Evolutionary conservation across 192 early-diverging fungal genomes (phyloP), one percentile per base, ranked within the genome.

Genomic region (Podila clonocystis): DNA sequence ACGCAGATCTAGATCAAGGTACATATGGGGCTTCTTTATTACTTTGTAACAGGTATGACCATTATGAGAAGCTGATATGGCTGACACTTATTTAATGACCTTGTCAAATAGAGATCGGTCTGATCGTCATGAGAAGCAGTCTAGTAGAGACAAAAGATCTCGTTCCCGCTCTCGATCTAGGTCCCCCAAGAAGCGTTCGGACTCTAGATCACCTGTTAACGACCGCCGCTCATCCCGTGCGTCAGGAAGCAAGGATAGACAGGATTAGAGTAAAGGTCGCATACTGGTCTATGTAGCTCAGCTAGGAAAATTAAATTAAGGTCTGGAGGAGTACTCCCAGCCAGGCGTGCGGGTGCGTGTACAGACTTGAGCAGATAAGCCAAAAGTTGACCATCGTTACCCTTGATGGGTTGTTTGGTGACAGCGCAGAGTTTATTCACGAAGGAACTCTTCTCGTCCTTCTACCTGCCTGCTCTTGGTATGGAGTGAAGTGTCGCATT

Each of bases 71-170:
- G 20, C 12, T 55, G 52, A n/a, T 26, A 2, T 26, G 50, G 17
- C 24, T 17, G n/a, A 55, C 7, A 26, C 19, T 22, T 12, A 6
- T 55, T 22, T 22, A 52, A n/a, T 52, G 4, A 24, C n/a, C 9
- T 22, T 22, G 20, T 55, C 17, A 55, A 22, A 9, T 20, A 28
- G 59, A 26, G 59, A 61, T 31, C 59, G 59, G 33, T 20, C 24
- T 26, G 30, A 33, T 28, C 28, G 59, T 31, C 29, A 26, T 26
- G 52, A 55, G n/a, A 55, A 55, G 9, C 5, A 22, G 67, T 61
- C 19, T 64, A 60, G 26, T 76, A 67, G 31, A 64, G 74, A 26
- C 68, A 68, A 17, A 9, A 61, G 59, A 30, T 61, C 59, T 9
- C 22, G 59, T 19, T 61, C 33, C 33, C 33, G 33, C 33, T 33